These are phyloP conservation scores for Salvia sclarea DNA, from an alignment of 305 asterid genomes.

Conservation along the genomic window DNA sequence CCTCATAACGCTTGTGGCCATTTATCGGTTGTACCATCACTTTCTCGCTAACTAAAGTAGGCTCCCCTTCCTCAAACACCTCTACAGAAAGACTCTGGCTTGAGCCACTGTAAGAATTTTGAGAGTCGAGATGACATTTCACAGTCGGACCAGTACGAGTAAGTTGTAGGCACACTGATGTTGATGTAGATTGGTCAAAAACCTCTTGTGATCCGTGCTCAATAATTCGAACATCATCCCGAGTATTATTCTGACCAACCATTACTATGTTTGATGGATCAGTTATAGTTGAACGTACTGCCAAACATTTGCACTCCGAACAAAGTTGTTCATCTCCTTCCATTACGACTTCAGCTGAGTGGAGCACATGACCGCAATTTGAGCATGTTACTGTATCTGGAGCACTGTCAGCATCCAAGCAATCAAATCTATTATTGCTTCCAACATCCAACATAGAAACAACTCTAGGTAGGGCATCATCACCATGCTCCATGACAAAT, in stretches of 20 bases:
- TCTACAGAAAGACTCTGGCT: slow-evolving; percentile 36
- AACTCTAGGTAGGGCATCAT: slow-evolving; percentile 34
- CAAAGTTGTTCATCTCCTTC: slow-evolving; percentile 63
- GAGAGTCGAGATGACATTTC: slow-evolving; percentile 36
- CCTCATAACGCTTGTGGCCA: slow-evolving; percentile 31
- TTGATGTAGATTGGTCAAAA: slow-evolving; percentile 36
- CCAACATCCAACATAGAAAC: slow-evolving; percentile 38
- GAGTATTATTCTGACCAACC: slow-evolving; percentile 37
- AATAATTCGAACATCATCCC: slow-evolving; percentile 31
- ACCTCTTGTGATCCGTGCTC: slow-evolving; percentile 37
- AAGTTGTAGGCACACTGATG: slow-evolving; percentile 39
- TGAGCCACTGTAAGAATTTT: slow-evolving; percentile 33
- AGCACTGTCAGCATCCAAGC: slow-evolving; percentile 34
- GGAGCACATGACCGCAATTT: slow-evolving; percentile 50
- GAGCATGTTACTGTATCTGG: slow-evolving; percentile 53
- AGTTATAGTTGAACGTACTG: slow-evolving; percentile 36
- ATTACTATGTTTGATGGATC: slow-evolving; percentile 26
- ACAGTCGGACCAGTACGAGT: slow-evolving; percentile 37
- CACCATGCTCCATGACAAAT: slow-evolving; percentile 63
- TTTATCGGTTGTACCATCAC: slow-evolving; percentile 37
- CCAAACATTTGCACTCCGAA: slow-evolving; percentile 54
- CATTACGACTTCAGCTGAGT: slow-evolving; percentile 36
- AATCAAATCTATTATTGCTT: slow-evolving; percentile 29
- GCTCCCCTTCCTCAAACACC: slow-evolving; percentile 40
- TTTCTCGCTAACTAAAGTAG: slow-evolving; percentile 31